Percentiles rank a stretch among this genome's conserved stretches.
Evolutionary conservation across 768 basidiomycete species (phyloP).

Genomic region (Podaxis rugospora): DNA sequence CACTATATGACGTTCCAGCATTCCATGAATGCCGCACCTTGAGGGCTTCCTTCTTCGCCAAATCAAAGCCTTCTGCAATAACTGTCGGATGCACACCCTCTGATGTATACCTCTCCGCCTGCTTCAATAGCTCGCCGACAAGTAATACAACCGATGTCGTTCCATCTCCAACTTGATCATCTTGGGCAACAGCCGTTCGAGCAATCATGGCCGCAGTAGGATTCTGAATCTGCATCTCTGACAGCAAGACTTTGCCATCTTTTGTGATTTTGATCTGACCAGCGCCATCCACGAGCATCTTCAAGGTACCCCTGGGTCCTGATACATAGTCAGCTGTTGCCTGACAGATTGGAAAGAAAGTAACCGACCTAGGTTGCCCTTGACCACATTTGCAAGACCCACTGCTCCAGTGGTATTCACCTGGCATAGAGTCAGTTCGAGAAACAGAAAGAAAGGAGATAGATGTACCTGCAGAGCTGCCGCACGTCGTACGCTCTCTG

Average conservation of each 20-base stretch:
- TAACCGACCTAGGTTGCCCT: slow-evolving; percentile 85
- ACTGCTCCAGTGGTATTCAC: slow-evolving; percentile 93
- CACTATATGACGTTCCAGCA: not conserved
- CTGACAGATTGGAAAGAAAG: not conserved
- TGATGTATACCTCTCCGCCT: slow-evolving; percentile 95
- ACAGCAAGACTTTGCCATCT: slow-evolving; percentile 96
- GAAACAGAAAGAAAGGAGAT: not conserved
- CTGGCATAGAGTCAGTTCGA: slow-evolving; percentile 32
- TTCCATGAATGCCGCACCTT: slow-evolving; percentile 43
- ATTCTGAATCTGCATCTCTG: slow-evolving; percentile 99
- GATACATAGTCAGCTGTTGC: not conserved
- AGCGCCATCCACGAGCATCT: slow-evolving; percentile 98
- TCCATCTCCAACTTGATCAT: slow-evolving; percentile 98
- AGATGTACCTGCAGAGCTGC: slow-evolving; percentile 83
- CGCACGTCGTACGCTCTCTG: slow-evolving; percentile 86
- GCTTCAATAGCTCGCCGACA: slow-evolving; percentile 93
- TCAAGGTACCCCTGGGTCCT: slow-evolving; percentile 97
- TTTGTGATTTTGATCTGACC: slow-evolving; percentile 99
- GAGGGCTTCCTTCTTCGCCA: slow-evolving; percentile 95
- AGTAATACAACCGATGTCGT: slow-evolving; percentile 96
- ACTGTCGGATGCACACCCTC: slow-evolving; percentile 99
- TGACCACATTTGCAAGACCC: slow-evolving; percentile 96
- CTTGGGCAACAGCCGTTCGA: slow-evolving; percentile 95
- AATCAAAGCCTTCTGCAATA: slow-evolving; percentile 91
- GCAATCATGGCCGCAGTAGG: slow-evolving; percentile 99